phyloP scores from a whole-genome alignment of 2,329 filamentous ascomycete genomes.

The Rhynchosporium agropyri region DNA sequence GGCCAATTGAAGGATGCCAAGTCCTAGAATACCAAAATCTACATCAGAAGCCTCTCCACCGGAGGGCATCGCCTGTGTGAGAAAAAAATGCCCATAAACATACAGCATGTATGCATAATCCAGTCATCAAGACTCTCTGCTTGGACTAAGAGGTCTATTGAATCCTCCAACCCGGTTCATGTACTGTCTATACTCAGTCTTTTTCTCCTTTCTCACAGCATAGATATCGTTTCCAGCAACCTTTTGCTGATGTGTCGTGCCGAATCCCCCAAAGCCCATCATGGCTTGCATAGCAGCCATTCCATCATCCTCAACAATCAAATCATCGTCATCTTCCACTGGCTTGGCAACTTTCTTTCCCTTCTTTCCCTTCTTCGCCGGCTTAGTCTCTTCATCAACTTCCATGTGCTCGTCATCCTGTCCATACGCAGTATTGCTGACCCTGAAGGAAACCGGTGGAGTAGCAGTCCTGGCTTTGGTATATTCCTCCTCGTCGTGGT shows the following conservation, averaged over 20 bases:
- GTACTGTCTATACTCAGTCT: conserved; percentile 93
- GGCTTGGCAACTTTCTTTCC: conserved; percentile 24
- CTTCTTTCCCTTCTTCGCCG: conserved; percentile 39
- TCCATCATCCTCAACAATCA: conserved; percentile 64
- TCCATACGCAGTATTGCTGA: conserved; percentile 27
- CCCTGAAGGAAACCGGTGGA: conserved; percentile 42
- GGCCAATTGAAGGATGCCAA: background rate
- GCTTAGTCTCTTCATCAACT: conserved; percentile 35
- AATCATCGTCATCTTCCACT: conserved; percentile 52
- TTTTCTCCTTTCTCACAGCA: conserved; percentile 87
- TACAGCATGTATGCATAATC: background rate
- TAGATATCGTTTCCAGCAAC: conserved; percentile 85
- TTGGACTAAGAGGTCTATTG: conserved; percentile 73
- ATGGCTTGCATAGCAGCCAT: conserved; percentile 76
- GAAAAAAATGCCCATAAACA: background rate
- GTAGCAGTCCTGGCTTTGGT: conserved; percentile 33
- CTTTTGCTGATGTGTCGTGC: conserved; percentile 85
- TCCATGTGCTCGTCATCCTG: conserved; percentile 42
- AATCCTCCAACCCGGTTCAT: conserved; percentile 87
- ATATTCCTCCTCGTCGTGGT: conserved; percentile 28
- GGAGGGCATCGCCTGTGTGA: background rate
- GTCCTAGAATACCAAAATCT: background rate
- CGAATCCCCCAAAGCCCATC: conserved; percentile 90
- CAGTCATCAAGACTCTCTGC: conserved; percentile 33
- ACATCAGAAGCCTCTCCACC: too few species aligned